phyloP scores from a whole-genome alignment of 495 filamentous ascomycete genomes.

The Penicillium mononematosum region DNA sequence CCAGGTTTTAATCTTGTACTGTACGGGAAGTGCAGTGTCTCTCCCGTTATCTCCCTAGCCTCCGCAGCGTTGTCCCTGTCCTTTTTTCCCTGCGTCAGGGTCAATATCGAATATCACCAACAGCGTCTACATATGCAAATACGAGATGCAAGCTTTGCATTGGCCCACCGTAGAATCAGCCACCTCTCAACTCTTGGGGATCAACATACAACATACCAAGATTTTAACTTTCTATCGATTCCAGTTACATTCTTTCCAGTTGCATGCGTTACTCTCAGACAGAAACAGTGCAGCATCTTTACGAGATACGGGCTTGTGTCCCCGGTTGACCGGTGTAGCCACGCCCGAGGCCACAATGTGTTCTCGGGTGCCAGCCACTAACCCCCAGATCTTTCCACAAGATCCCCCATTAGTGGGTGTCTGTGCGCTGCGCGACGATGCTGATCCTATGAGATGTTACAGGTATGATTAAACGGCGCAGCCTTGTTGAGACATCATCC shows the following conservation, averaged over 20 bases:
- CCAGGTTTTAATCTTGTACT: background rate
- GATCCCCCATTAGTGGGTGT: slow-evolving; percentile 19
- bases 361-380: slow-evolving; percentile 9
- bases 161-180: slow-evolving; percentile 7
- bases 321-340: background rate
- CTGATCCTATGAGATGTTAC: slow-evolving; percentile 21
- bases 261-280: background rate
- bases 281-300: slow-evolving; percentile 1
- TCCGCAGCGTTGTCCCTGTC: background rate
- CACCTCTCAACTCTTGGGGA: background rate
- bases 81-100: background rate
- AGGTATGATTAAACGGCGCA: slow-evolving; percentile 23
- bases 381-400: slow-evolving; percentile 25
- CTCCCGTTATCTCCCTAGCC: background rate
- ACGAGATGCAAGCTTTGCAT: slow-evolving; percentile 9
- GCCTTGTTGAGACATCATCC: slow-evolving; percentile 28
- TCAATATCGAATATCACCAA: background rate
- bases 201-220: slow-evolving; percentile 10
- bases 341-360: background rate
- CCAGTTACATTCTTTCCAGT: slow-evolving; percentile 3
- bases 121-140: slow-evolving; percentile 8
- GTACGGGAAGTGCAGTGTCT: background rate
- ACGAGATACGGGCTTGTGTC: background rate
- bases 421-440: slow-evolving; percentile 28
- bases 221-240: slow-evolving; percentile 1